Evolutionary conservation across 495 filamentous ascomycete genomes (phyloP).

Genomic region (Talaromyces borbonicus): DNA sequence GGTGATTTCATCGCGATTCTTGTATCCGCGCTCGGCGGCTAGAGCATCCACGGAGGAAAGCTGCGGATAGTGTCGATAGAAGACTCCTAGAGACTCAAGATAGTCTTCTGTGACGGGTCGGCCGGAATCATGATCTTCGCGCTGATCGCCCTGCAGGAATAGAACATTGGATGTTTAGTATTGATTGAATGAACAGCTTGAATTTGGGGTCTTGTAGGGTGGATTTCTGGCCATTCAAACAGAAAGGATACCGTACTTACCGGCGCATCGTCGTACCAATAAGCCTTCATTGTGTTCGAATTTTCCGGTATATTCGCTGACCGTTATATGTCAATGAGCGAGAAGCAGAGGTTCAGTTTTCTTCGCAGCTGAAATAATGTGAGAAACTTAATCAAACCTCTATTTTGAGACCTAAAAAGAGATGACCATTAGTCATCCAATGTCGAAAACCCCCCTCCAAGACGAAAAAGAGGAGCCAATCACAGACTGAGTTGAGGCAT

Average conservation of each 20-base stretch:
- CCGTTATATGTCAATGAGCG: too few relatives aligned
- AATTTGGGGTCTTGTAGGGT: background rate
- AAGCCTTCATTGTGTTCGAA: slow-evolving; percentile 68
- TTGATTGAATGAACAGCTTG: slow-evolving; percentile 9
- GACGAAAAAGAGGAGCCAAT: too few relatives aligned
- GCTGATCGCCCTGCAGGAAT: slow-evolving; percentile 95
- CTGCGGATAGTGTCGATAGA: slow-evolving; percentile 59
- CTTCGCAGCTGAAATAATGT: too few relatives aligned
- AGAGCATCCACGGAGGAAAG: slow-evolving; percentile 59
- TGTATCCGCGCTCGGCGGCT: slow-evolving; percentile 69
- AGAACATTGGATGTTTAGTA: slow-evolving; percentile 2
- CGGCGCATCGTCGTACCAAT: slow-evolving; percentile 70
- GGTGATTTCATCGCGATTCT: slow-evolving; percentile 86
- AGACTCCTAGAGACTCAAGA: slow-evolving; percentile 65
- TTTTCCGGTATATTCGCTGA: too few relatives aligned
- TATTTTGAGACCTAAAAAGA: too few relatives aligned
- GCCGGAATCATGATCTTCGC: slow-evolving; percentile 79
- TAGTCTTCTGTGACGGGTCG: slow-evolving; percentile 39
- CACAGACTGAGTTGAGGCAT: too few relatives aligned
- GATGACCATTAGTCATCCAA: too few relatives aligned
- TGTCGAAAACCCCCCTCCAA: too few relatives aligned
- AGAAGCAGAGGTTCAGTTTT: too few relatives aligned
- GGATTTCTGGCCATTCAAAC: slow-evolving; percentile 7
- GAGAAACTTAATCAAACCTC: too few relatives aligned
- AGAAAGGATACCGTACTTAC: slow-evolving; percentile 41